Conservation (phyloP, 139 green algal species). For the Deuterostichococcus epilithicus region DNA sequence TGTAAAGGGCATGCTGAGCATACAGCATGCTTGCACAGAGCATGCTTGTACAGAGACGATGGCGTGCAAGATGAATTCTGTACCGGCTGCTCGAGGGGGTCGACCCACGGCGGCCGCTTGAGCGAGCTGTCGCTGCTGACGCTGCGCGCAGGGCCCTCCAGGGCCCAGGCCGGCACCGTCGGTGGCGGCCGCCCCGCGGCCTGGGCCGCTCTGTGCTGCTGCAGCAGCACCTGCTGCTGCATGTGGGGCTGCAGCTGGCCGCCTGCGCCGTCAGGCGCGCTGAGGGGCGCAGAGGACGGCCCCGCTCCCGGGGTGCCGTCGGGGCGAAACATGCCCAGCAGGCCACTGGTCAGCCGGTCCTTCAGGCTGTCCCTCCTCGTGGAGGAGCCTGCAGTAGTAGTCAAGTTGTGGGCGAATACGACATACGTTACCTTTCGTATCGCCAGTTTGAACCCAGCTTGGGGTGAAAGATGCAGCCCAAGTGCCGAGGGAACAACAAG, state of each 20-base stretch:
- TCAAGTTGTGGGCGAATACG: too few species aligned
- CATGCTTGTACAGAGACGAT: too few species aligned
- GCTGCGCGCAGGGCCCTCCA: neutral
- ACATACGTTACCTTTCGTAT: too few species aligned
- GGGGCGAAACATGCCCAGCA: neutral
- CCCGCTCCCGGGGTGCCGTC: neutral
- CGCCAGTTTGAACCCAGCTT: too few species aligned
- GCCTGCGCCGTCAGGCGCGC: neutral
- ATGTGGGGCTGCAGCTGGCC: neutral
- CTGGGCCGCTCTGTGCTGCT: neutral
- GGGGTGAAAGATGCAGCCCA: too few species aligned
- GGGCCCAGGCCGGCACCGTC: neutral
- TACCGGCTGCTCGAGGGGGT: neutral
- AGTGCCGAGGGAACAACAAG: too few species aligned
- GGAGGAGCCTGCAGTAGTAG: neutral
- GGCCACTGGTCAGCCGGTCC: neutral
- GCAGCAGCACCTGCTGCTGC: constrained; percentile 2
- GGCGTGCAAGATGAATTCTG: too few species aligned
- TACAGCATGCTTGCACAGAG: neutral
- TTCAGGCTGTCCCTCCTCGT: neutral
- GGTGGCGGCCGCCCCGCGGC: too few species aligned
- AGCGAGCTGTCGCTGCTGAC: neutral
- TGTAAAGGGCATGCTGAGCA: too few species aligned
- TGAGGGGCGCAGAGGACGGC: neutral
- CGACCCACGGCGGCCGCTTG: neutral